Conservation (phyloP, 768 basidiomycete genomes). For the Naganishia randhawae region DNA sequence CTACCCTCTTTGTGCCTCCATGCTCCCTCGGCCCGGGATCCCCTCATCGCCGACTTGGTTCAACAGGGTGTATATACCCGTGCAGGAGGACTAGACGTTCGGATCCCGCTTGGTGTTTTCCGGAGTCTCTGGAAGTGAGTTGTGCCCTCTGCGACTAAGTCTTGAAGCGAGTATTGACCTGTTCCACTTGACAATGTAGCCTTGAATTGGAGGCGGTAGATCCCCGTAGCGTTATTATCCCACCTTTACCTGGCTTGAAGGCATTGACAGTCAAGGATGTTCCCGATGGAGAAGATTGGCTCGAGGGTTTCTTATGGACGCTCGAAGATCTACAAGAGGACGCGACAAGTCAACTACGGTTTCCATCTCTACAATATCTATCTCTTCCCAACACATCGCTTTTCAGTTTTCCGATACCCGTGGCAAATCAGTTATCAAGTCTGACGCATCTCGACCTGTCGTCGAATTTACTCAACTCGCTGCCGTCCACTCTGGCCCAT, state of each 20-base stretch:
- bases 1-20: constrained; percentile 47
- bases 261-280: constrained; percentile 47
- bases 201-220: constrained; percentile 49
- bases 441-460: constrained; percentile 83
- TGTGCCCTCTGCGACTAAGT: background rate
- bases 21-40: constrained; percentile 42
- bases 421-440: background rate
- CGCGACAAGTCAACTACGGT: constrained; percentile 21
- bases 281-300: constrained; percentile 49
- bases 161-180: background rate
- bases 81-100: constrained; percentile 45
- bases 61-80: constrained; percentile 47
- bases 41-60: constrained; percentile 44
- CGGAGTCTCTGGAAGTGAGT: constrained; percentile 45
- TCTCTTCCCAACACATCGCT: constrained; percentile 35
- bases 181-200: constrained; percentile 25
- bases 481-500: constrained; percentile 70
- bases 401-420: constrained; percentile 31
- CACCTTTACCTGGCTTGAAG: constrained; percentile 37
- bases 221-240: constrained; percentile 43
- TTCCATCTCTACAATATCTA: constrained; percentile 42
- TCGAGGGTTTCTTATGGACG: constrained; percentile 39
- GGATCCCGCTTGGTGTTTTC: constrained; percentile 46
- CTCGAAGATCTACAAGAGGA: constrained; percentile 1
- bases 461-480: constrained; percentile 80